phyloP scores from a whole-genome alignment of 306 rosid species.

The Begonia masoniana region DNA sequence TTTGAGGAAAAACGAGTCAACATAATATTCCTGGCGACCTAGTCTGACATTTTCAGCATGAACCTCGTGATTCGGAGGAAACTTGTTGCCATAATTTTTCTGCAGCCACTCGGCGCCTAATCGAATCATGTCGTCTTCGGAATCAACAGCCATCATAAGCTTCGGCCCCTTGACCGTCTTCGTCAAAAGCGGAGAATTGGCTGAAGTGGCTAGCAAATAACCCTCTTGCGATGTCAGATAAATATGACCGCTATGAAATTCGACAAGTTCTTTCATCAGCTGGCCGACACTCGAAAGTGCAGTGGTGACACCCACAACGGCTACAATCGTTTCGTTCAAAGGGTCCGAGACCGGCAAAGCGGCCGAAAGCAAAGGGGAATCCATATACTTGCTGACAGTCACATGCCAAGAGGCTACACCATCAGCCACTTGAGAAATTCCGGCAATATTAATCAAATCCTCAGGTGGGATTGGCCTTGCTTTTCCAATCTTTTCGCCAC shows the following conservation, averaged over 20 bases:
- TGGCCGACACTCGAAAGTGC: slow-evolving; percentile 94
- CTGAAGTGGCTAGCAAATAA: slow-evolving; percentile 83
- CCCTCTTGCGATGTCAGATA: slow-evolving; percentile 89
- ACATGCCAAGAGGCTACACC: slow-evolving; percentile 98
- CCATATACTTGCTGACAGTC: slow-evolving; percentile 86
- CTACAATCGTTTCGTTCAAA: slow-evolving; percentile 69
- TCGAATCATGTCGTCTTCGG: slow-evolving; percentile 47
- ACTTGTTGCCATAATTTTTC: slow-evolving; percentile 51
- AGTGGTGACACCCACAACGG: slow-evolving; percentile 95
- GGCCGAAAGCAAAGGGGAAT: slow-evolving; percentile 93
- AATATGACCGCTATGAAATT: slow-evolving; percentile 81
- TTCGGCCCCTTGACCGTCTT: slow-evolving; percentile 46
- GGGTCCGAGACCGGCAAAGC: slow-evolving; percentile 90
- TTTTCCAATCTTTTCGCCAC: slow-evolving; percentile 78
- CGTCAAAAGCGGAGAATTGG: slow-evolving; percentile 56
- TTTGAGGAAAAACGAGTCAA: slow-evolving; percentile 88
- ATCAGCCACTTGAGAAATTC: slow-evolving; percentile 80
- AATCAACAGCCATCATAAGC: slow-evolving; percentile 76
- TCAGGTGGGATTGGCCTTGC: slow-evolving; percentile 78
- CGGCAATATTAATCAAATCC: slow-evolving; percentile 77
- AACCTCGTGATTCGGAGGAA: slow-evolving; percentile 63
- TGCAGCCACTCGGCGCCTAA: slow-evolving; percentile 70
- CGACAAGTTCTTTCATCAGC: slow-evolving; percentile 89
- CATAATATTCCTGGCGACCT: slow-evolving; percentile 56
- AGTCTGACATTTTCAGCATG: slow-evolving; percentile 74